Conservation (phyloP, 768 basidiomycete species). For the Mycena crocata region DNA sequence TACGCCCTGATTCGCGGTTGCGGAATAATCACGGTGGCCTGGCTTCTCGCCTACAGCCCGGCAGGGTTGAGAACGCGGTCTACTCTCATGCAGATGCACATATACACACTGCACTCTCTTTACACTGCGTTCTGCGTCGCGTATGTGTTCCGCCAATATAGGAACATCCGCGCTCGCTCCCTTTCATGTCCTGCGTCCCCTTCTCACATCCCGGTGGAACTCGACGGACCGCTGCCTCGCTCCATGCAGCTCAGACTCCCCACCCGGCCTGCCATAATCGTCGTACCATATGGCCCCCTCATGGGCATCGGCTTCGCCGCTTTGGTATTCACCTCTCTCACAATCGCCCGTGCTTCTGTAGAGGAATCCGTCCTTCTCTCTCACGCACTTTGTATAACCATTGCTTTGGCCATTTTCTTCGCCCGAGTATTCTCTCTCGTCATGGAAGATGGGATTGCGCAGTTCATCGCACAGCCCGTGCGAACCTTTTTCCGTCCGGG, state of each 20-base stretch:
- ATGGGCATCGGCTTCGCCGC: constrained; percentile 35
- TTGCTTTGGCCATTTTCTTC: constrained; percentile 27
- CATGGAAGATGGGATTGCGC: constrained; percentile 31
- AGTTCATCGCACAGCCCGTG: constrained; percentile 22
- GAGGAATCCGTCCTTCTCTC: constrained; percentile 17
- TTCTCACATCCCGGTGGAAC: constrained; percentile 26
- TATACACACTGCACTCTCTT: constrained; percentile 18
- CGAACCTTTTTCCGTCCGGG: constrained; percentile 33
- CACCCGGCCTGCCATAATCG: constrained; percentile 22
- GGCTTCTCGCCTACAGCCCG: constrained; percentile 24
- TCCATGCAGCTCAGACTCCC: constrained; percentile 29
- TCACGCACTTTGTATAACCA: constrained; percentile 24
- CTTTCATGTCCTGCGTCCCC: constrained; percentile 27
- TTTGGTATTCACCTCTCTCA: constrained; percentile 29
- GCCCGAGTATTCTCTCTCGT: constrained; percentile 32
- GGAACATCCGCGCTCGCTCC: constrained; percentile 18
- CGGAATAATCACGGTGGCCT: constrained; percentile 16
- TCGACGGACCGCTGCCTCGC: constrained; percentile 24
- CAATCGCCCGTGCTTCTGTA: constrained; percentile 23
- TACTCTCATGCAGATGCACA: constrained; percentile 16
- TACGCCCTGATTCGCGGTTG: constrained; percentile 28
- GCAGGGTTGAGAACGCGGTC: constrained; percentile 24
- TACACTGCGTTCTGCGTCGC: constrained; percentile 27
- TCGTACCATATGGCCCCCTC: constrained; percentile 32
- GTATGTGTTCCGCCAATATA: constrained; percentile 28